Evolutionary conservation across 805 yeast species (phyloP).

Genomic region (Yarrowia osloensis): DNA sequence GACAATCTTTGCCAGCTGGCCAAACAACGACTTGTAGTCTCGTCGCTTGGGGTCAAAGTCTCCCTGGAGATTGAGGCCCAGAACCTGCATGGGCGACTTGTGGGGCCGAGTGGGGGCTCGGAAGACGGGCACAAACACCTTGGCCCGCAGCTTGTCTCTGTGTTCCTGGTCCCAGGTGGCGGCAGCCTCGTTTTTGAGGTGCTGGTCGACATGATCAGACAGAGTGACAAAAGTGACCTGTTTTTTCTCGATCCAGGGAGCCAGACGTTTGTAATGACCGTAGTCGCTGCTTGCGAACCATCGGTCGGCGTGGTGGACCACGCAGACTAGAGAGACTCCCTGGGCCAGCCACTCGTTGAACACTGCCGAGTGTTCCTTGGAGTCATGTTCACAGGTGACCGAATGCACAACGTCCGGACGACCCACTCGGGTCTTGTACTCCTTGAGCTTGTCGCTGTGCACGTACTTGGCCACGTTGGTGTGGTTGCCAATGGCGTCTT

Average conservation of each 20-base stretch:
- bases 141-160: background rate
- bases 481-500: conserved; percentile 6
- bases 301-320: conserved; percentile 19
- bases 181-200: conserved; percentile 1
- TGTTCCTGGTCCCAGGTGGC: background rate
- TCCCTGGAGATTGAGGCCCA: conserved; percentile 24
- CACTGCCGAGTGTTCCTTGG: background rate
- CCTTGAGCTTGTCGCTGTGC: background rate
- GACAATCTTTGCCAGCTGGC: background rate
- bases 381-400: conserved; percentile 22
- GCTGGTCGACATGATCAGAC: background rate
- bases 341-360: conserved; percentile 3
- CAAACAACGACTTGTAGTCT: conserved; percentile 3
- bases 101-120: conserved; percentile 23
- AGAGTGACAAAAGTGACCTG: conserved; percentile 25
- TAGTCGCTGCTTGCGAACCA: conserved; percentile 20
- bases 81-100: conserved; percentile 13
- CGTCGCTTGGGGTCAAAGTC: conserved; percentile 15
- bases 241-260: conserved; percentile 16
- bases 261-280: conserved; percentile 20
- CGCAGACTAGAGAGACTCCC: conserved; percentile 19
- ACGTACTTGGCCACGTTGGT: conserved; percentile 20
- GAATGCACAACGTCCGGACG: conserved; percentile 11
- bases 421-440: conserved; percentile 1
- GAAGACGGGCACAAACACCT: conserved; percentile 15